Conservation (phyloP, 345 rosid species). For the Dipteronia dyeriana region DNA sequence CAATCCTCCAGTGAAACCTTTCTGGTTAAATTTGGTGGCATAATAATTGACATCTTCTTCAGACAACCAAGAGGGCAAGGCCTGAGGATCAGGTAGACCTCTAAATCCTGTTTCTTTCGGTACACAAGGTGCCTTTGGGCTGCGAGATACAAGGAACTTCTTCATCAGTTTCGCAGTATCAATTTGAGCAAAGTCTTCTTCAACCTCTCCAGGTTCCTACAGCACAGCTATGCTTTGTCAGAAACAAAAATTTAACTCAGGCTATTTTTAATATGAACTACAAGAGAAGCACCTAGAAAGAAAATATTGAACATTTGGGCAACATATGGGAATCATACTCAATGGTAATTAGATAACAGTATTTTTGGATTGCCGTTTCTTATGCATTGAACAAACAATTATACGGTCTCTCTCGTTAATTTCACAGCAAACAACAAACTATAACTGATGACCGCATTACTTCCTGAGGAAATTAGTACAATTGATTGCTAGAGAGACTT, state of each 20-base stretch:
- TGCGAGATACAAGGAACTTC: background rate
- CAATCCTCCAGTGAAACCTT: conserved; percentile 42
- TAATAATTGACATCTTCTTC: conserved; percentile 34
- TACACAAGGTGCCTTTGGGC: background rate
- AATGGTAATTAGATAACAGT: background rate
- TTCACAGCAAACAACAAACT: background rate
- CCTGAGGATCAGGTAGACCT: conserved; percentile 35
- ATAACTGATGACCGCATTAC: no score
- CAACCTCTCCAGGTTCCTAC: conserved; percentile 35
- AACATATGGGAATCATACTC: background rate
- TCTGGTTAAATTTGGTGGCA: conserved; percentile 26
- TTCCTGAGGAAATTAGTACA: no score
- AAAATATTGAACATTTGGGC: background rate
- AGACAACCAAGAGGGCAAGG: conserved; percentile 69
- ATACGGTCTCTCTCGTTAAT: background rate
- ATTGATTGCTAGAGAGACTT: no score
- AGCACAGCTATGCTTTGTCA: no score
- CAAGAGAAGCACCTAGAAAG: background rate
- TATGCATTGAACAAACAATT: background rate
- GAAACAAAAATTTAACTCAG: background rate
- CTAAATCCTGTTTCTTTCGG: conserved; percentile 15
- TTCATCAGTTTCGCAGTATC: conserved; percentile 1
- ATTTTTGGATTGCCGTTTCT: background rate
- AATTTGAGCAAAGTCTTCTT: conserved; percentile 42
- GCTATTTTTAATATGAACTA: background rate